Percentiles rank a stretch among this genome's conserved stretches.
Conservation (phyloP, 768 basidiomycete genomes). For the Lyophyllum decastes region DNA sequence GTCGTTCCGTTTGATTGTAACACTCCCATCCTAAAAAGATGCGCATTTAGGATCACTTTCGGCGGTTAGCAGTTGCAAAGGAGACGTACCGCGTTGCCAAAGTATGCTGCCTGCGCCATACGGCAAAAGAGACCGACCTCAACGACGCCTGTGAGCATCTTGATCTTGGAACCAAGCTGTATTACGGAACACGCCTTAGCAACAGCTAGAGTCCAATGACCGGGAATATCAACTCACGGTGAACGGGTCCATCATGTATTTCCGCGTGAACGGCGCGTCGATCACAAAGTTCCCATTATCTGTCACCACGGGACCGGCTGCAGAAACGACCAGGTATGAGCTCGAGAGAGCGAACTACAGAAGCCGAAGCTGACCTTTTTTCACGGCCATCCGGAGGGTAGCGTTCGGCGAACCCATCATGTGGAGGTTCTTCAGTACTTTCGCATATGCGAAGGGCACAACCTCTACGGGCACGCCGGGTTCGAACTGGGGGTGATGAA, state of each 20-base stretch:
- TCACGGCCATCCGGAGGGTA: conserved; percentile 88
- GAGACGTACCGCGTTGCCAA: conserved; percentile 73
- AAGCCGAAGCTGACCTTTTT: conserved; percentile 48
- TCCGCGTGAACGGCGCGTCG: conserved; percentile 85
- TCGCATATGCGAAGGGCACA: conserved; percentile 93
- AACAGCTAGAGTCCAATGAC: background rate
- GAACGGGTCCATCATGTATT: conserved; percentile 66
- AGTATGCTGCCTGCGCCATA: conserved; percentile 95
- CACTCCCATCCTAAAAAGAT: conserved; percentile 61
- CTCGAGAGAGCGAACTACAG: background rate
- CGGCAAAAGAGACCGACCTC: conserved; percentile 97
- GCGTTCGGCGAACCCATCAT: conserved; percentile 68
- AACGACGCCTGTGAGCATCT: conserved; percentile 97
- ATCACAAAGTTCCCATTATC: conserved; percentile 99
- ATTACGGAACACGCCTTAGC: background rate
- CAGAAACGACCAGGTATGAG: background rate
- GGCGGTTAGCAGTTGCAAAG: background rate
- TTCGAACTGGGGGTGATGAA: conserved; percentile 55
- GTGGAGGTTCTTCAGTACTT: conserved; percentile 73
- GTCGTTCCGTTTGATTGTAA: conserved; percentile 60
- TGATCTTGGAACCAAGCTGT: conserved; percentile 71
- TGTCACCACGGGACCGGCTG: conserved; percentile 92
- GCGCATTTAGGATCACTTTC: background rate
- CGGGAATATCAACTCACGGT: conserved; percentile 42
- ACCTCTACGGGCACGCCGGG: conserved; percentile 96